Conservation (phyloP, 495 filamentous ascomycete species). For the Penicillium nucicola region DNA sequence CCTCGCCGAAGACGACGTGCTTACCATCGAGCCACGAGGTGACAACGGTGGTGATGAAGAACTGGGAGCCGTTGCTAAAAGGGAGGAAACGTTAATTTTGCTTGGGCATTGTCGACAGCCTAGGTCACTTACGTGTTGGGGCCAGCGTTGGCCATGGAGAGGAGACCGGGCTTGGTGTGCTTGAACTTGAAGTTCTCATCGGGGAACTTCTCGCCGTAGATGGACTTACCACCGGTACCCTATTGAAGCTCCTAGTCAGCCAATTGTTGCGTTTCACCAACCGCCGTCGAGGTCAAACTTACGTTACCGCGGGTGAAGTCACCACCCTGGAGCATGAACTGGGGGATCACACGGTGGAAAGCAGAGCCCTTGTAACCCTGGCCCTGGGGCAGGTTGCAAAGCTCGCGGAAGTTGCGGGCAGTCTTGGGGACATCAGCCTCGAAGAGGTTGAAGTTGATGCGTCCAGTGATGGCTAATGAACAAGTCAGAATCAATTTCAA, state of each 20-base stretch:
- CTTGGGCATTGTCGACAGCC: neutral
- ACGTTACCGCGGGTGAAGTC: slow-evolving; percentile 95
- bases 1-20: slow-evolving; percentile 98
- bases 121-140: slow-evolving; percentile 64
- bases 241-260: slow-evolving; percentile 7
- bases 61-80: slow-evolving; percentile 90
- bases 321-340: slow-evolving; percentile 99
- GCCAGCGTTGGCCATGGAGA: slow-evolving; percentile 98
- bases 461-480: slow-evolving; percentile 64
- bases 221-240: slow-evolving; percentile 91
- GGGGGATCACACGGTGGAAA: slow-evolving; percentile 97
- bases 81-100: slow-evolving; percentile 1
- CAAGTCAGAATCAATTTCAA: slow-evolving; percentile 10
- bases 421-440: slow-evolving; percentile 89
- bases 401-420: slow-evolving; percentile 89
- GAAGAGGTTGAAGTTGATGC: slow-evolving; percentile 89
- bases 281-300: slow-evolving; percentile 26
- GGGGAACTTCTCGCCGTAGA: slow-evolving; percentile 95
- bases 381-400: slow-evolving; percentile 92
- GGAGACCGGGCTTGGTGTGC: slow-evolving; percentile 82
- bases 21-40: slow-evolving; percentile 94
- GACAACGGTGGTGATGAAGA: slow-evolving; percentile 93
- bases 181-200: slow-evolving; percentile 91
- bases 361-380: slow-evolving; percentile 81
- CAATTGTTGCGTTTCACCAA: neutral